Evolutionary conservation across 169 alveolate genomes (phyloP).

Genomic region (Fabrea salina): DNA sequence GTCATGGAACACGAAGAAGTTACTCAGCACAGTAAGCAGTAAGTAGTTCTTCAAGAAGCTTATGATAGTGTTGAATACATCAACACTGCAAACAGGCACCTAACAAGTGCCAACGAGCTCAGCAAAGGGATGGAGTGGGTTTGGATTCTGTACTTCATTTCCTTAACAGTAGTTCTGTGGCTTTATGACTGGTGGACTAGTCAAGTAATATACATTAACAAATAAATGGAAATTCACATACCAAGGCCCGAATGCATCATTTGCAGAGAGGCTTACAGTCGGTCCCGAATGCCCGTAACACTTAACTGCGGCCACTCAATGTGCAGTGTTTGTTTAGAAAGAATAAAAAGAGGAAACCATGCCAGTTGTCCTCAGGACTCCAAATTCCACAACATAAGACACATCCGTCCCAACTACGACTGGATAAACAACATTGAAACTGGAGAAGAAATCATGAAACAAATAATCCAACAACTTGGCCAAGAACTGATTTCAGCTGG

Average conservation of each 20-base stretch:
- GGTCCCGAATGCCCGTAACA: neutral
- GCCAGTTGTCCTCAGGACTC: neutral
- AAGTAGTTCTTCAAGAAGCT: constrained; percentile 2
- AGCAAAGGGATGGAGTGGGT: constrained; percentile 12
- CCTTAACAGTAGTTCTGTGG: neutral
- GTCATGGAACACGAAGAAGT: constrained; percentile 9
- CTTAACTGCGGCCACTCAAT: constrained; percentile 2
- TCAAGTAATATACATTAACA: neutral
- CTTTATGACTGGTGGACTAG: constrained; percentile 35
- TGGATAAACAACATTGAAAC: neutral
- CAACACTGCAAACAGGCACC: neutral
- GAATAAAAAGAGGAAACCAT: neutral
- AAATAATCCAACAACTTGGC: too few species aligned
- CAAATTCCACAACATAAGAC: neutral
- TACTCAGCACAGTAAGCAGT: neutral
- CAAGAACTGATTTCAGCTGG: too few species aligned
- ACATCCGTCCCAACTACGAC: neutral
- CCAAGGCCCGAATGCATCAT: neutral
- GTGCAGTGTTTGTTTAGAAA: neutral
- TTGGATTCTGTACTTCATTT: constrained; percentile 6
- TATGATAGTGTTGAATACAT: constrained; percentile 5
- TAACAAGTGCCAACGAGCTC: constrained; percentile 20
- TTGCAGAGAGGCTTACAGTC: neutral
- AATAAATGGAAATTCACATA: neutral
- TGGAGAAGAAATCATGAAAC: neutral